Evolutionary conservation across 2,329 filamentous ascomycete genomes (phyloP).

Genomic region (Colletotrichum costaricense): DNA sequence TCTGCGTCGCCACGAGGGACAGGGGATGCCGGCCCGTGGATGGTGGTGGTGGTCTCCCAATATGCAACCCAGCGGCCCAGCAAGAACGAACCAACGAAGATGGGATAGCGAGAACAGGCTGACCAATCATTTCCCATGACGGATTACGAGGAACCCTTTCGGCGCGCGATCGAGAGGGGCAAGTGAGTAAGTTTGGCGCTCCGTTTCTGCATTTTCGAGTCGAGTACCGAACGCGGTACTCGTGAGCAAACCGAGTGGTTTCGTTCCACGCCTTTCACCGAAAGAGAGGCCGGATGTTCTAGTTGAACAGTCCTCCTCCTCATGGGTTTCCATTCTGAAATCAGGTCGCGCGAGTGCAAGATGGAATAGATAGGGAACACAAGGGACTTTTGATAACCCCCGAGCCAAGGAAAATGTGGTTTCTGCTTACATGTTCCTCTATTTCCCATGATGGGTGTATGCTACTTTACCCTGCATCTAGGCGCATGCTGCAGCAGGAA

Average conservation of each 20-base stretch:
- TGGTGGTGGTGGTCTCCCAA: background rate
- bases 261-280: background rate
- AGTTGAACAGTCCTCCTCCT: background rate
- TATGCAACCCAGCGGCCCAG: conserved; percentile 29
- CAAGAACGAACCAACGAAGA: conserved; percentile 8
- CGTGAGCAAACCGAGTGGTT: conserved; percentile 10
- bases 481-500: conserved; percentile 9
- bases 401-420: background rate
- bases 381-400: background rate
- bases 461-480: conserved; percentile 2
- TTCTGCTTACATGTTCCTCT: background rate
- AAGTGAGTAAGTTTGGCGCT: background rate
- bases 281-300: background rate
- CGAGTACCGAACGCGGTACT: background rate
- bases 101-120: background rate
- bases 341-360: background rate
- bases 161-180: conserved; percentile 11
- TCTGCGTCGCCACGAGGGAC: conserved; percentile 2
- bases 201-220: background rate
- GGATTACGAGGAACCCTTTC: background rate
- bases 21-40: too few relatives aligned
- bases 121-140: background rate
- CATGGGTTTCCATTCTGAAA: background rate
- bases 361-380: background rate
- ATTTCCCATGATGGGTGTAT: background rate